Base-by-base conservation (phyloP, 2,329 filamentous ascomycete species). In the Catunica adiposa region DNA sequence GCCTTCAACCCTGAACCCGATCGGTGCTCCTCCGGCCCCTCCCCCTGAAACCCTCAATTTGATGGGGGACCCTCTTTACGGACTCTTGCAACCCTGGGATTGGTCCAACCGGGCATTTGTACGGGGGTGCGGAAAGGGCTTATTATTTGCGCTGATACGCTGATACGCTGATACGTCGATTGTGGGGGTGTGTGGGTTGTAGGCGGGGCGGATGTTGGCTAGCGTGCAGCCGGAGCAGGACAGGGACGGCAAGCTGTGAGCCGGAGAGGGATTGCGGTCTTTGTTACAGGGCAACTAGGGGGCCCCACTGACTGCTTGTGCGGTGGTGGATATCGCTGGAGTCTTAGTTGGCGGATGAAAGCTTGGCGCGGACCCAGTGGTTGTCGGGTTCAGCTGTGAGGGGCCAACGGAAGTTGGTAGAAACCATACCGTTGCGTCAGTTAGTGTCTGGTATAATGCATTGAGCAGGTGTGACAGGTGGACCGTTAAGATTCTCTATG, bases 21-120 rank as follows among this genome's bases (percentile, higher is more conserved):
- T 57, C 56, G 56, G 56, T 57, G 56, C 20, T 57, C 51, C 56
- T 57, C 56, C 56, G 56, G 56, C 51, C 51, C 51, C 56, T 57
- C 42, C 34, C 56, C 46, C 48, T 54, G 42, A 57, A 57, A 40
- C 52, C 37, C 34, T 52, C 17, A 23, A 26, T 40, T 34, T n/a
- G 20, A 53, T 40, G 34, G 17, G 14, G 31, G 9, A 20, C 51
- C 20, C 51, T 53, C 44, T 48, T 48, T 48, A 48, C 22, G 23
- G 44, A 7, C 44, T 48, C 8, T 22, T 48, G 44, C 17, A 26
- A 25, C 38, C 38, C 38, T 42, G 38, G 38, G 11, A 20, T 20
- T 42, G 38, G 17, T 20, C 38, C 17, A 20, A 20, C 17, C 38
- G 38, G 38, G 5, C 14, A 5, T 20, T 42, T 6, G 17, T n/a